Percentiles rank a stretch among this genome's conserved stretches.
Evolutionary conservation across 1,284 basidiomycete genomes (phyloP).

Genomic region (Stereum hirsutum): DNA sequence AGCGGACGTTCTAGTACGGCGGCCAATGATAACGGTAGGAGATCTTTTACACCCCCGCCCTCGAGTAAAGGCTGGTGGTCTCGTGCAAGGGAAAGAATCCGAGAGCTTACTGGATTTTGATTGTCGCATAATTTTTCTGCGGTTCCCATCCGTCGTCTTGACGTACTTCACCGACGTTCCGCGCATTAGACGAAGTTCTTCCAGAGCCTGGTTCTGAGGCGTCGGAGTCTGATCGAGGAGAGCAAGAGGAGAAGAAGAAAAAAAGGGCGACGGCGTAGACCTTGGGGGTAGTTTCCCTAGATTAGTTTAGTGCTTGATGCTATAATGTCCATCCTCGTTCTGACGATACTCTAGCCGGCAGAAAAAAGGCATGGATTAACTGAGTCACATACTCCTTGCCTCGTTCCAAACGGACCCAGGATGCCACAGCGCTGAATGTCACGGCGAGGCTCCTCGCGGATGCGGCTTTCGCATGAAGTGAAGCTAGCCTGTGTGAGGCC

Average conservation of each 20-base stretch:
- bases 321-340: too few species aligned
- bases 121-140: constrained; percentile 35
- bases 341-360: too few species aligned
- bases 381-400: too few species aligned
- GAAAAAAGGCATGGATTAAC: too few species aligned
- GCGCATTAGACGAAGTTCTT: too few species aligned
- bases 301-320: not conserved
- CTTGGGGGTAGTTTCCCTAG: not conserved
- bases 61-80: constrained; percentile 55
- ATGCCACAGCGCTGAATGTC: too few species aligned
- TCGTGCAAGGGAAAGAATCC: constrained; percentile 57
- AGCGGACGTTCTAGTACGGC: constrained; percentile 12
- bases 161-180: constrained; percentile 8
- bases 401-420: too few species aligned
- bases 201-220: too few species aligned
- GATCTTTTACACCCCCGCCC: constrained; percentile 47
- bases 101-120: constrained; percentile 62
- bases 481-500: too few species aligned
- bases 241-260: constrained; percentile 6
- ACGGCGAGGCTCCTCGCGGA: too few species aligned
- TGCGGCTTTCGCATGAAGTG: too few species aligned
- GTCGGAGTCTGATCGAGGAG: not conserved
- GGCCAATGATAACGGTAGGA: constrained; percentile 60
- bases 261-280: constrained; percentile 12
- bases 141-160: constrained; percentile 13